Evolutionary conservation across 768 basidiomycete species (phyloP), one percentile per base, ranked within the genome.

Genomic region (Rhizopogon vesiculosus): DNA sequence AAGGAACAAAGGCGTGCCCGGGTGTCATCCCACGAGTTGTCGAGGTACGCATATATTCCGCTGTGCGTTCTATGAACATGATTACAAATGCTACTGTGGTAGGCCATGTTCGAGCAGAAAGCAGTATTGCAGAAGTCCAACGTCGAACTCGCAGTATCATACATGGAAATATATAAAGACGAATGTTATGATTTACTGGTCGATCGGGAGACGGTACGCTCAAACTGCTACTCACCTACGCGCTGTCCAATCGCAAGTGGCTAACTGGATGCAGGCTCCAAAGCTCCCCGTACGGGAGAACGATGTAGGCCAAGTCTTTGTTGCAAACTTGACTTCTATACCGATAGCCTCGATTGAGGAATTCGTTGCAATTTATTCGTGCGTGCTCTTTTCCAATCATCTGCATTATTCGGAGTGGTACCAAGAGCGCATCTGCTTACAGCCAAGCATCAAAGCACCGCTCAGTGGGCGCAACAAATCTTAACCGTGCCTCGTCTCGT

Each of bases 91-190:
- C 46, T 7, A 53, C 42, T 15, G 10, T 16, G 22, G 19, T 41
- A 86, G 84, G 79, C 78, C 1, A 79, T 89, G 68, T 86, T 86
- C 64, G 74, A 77, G 51, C 77, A 77, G 64, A 77, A 76, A 62
- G 60, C 68, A 48, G 49, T 67, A 19, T 64, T 78, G 43, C 64
- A 71, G 44, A 65, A 72, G 45, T 74, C 78, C 42, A 68, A 76
- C 39, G 76, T 84, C 5, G 74, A 77, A 1, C 70, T 86, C 22
- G 64, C 76, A 5, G 74, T 89, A 13, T 88, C 88, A 1, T 93
- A 93, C 59, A 89, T 91, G 83, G 92, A 95, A 67, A 91, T 95
- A 52, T 91, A 93, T 72, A 91, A 90, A 64, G 92, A 95, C 64
- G 93, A 95, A 59, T 87, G 89, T 3, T 94, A 90, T 63, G 93